Evolutionary conservation across 108 stramenopile species (phyloP).

Genomic region (Skeletonema tropicum): DNA sequence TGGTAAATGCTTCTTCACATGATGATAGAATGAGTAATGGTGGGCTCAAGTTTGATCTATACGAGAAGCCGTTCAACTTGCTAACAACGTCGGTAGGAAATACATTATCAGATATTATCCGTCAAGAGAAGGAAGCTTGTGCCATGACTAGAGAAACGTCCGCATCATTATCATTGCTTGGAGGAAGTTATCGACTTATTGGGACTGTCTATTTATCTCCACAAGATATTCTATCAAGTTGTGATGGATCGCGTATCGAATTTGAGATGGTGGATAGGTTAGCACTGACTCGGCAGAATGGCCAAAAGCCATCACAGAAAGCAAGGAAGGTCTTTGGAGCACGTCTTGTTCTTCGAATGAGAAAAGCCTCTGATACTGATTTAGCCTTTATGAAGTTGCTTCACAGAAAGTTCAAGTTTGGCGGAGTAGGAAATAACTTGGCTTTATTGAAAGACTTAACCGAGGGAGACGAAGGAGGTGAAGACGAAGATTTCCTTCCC

Average conservation of each 20-base stretch:
- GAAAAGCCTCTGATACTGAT: slow-evolving; percentile 63
- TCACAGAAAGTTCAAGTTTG: neutral
- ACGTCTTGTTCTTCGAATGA: slow-evolving; percentile 63
- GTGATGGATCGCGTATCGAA: slow-evolving; percentile 64
- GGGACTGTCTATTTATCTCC: slow-evolving; percentile 54
- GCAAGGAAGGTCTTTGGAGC: slow-evolving; percentile 21
- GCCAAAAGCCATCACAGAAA: neutral
- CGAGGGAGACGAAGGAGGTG: neutral
- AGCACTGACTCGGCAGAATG: slow-evolving; percentile 6
- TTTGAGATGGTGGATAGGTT: slow-evolving; percentile 49
- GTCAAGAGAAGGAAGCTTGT: slow-evolving; percentile 28
- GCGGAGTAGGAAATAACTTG: slow-evolving; percentile 12
- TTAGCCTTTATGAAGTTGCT: slow-evolving; percentile 43
- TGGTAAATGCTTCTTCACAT: slow-evolving; percentile 16
- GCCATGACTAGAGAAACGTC: slow-evolving; percentile 15
- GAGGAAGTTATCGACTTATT: slow-evolving; percentile 35
- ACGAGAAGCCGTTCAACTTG: slow-evolving; percentile 35
- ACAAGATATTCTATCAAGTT: slow-evolving; percentile 49
- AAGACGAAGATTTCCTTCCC: slow-evolving; percentile 4
- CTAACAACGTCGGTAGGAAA: slow-evolving; percentile 20
- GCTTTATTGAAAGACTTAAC: slow-evolving; percentile 3
- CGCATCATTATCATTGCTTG: neutral
- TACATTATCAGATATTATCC: slow-evolving; percentile 10
- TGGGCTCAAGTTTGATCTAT: slow-evolving; percentile 45
- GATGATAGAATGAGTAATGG: slow-evolving; percentile 12